These are phyloP conservation scores for Tuber umbilicatum DNA, from an alignment of 495 filamentous ascomycete species.

Conservation along the genomic window DNA sequence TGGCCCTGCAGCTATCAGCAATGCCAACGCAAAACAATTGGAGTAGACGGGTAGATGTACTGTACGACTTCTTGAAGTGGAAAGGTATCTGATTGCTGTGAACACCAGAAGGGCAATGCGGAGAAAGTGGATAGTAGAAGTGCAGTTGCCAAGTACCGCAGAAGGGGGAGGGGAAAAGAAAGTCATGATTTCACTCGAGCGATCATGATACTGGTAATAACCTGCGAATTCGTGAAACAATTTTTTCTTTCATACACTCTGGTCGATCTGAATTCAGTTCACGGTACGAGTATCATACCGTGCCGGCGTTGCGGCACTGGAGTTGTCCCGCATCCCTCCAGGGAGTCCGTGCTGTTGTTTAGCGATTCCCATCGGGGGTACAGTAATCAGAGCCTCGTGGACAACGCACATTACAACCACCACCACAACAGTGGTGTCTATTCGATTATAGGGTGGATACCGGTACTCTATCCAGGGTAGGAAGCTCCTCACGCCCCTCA, in stretches of 20 bases:
- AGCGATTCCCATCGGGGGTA: not conserved
- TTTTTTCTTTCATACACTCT: not conserved
- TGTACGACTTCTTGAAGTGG: conserved; percentile 1
- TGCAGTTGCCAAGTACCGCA: not conserved
- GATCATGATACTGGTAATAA: not conserved
- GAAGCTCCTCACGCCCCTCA: not conserved
- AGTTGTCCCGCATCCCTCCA: not conserved
- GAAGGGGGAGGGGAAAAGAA: not conserved
- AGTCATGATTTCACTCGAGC: not conserved
- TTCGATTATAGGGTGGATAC: not conserved
- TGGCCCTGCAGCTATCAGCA: conserved; percentile 24
- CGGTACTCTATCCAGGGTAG: not conserved
- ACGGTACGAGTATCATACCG: too few species aligned
- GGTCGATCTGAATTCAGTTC: not conserved
- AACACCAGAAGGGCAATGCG: not conserved
- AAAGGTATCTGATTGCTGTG: not conserved
- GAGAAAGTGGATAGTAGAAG: not conserved
- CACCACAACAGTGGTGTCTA: not conserved
- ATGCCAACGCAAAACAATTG: conserved; percentile 2
- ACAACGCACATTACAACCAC: not conserved
- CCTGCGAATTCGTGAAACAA: not conserved
- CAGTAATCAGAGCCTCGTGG: not conserved
- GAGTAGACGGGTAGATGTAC: not conserved
- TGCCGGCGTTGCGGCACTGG: not conserved
- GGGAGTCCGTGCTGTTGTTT: not conserved